A percentile compares a stretch with the other conserved stretches of the same genome.
Evolutionary conservation across 345 rosid species (phyloP).

Genomic region (Rhodamnia argentea): DNA sequence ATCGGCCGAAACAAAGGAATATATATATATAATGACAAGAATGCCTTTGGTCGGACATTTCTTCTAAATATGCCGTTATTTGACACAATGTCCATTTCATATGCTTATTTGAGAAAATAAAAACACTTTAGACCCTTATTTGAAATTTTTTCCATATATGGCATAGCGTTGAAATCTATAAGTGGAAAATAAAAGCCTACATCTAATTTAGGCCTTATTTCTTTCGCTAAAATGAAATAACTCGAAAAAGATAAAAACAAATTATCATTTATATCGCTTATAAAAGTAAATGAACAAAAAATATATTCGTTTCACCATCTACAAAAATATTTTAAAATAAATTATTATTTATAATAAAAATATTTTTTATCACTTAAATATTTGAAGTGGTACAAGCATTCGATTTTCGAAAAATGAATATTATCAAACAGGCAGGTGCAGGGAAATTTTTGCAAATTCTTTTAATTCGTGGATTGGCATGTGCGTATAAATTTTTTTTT

Average conservation of each 20-base stretch:
- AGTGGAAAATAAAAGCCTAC: not conserved
- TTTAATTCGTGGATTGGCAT: not conserved
- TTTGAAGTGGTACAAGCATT: not conserved
- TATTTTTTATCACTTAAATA: not conserved
- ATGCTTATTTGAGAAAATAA: no score
- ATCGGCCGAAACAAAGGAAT: no score
- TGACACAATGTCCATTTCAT: no score
- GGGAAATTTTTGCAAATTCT: not conserved
- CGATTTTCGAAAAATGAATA: not conserved
- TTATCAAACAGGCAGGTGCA: not conserved
- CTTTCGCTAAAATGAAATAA: not conserved
- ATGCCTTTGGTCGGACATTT: no score
- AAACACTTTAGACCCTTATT: no score
- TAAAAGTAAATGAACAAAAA: not conserved
- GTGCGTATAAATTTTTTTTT: not conserved
- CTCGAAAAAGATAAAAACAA: not conserved
- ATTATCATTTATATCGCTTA: accelerated
- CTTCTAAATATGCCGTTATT: no score
- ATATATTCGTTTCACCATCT: not conserved
- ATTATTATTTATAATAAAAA: accelerated
- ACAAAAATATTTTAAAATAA: accelerated
- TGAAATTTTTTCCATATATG: not conserved
- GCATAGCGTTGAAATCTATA: not conserved
- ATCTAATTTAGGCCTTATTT: not conserved
- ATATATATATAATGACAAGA: no score